Percentiles rank a stretch among this genome's conserved stretches.
Evolutionary conservation across 1,284 basidiomycete genomes (phyloP).

Genomic region (Ceratobasidium sp.): DNA sequence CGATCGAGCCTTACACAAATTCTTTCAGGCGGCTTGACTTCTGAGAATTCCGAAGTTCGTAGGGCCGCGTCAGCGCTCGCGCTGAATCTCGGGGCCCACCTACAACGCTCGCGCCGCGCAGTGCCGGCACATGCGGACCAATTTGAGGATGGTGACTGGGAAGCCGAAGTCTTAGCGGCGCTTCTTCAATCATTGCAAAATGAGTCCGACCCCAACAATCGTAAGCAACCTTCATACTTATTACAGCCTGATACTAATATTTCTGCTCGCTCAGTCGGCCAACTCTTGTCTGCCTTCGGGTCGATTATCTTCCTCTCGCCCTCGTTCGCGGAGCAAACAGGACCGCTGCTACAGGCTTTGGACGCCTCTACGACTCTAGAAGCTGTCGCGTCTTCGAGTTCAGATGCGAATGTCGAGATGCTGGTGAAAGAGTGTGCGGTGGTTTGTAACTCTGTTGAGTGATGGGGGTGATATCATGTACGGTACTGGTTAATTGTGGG

Average conservation of each 20-base stretch:
- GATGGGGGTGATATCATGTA: too few relatives aligned
- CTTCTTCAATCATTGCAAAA: slow-evolving; percentile 78
- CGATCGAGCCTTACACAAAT: slow-evolving; percentile 62
- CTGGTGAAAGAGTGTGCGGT: slow-evolving; percentile 2
- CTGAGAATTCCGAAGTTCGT: slow-evolving; percentile 75
- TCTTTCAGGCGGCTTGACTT: slow-evolving; percentile 76
- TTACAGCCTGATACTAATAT: background rate
- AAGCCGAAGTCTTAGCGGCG: slow-evolving; percentile 83
- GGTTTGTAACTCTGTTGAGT: background rate
- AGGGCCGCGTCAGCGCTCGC: slow-evolving; percentile 84
- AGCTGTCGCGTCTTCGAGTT: slow-evolving; percentile 49
- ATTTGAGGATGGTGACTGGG: slow-evolving; percentile 79
- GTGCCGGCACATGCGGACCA: slow-evolving; percentile 58
- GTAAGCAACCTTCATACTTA: slow-evolving; percentile 63
- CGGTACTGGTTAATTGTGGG: too few relatives aligned
- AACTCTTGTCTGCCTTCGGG: slow-evolving; percentile 80
- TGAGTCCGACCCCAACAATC: slow-evolving; percentile 79
- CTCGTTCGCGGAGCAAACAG: slow-evolving; percentile 64
- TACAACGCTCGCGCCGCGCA: slow-evolving; percentile 54
- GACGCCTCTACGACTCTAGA: slow-evolving; percentile 68
- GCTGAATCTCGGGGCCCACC: slow-evolving; percentile 73
- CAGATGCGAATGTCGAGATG: background rate
- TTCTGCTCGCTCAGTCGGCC: slow-evolving; percentile 70
- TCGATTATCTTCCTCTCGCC: slow-evolving; percentile 76
- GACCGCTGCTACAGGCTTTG: slow-evolving; percentile 77